Evolutionary conservation across 2,329 filamentous ascomycete genomes (phyloP).

Genomic region (Colletotrichum siamense): DNA sequence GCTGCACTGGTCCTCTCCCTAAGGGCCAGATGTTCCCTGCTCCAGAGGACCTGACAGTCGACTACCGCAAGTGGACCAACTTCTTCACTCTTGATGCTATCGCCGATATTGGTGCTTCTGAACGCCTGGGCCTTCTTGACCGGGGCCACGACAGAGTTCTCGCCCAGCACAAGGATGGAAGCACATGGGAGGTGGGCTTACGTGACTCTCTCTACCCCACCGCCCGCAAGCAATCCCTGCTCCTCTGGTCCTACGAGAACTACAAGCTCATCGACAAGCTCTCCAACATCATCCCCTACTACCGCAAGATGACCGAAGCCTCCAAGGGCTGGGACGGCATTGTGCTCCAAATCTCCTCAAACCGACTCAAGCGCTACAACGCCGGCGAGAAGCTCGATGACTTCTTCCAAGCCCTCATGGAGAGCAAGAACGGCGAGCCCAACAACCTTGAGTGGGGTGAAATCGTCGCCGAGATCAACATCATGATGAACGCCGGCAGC

Average conservation of each 20-base stretch:
- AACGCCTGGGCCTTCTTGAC: constrained; percentile 57
- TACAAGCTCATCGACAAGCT: constrained; percentile 53
- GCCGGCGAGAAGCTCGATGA: constrained; percentile 59
- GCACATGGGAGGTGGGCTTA: constrained; percentile 48
- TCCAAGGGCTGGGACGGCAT: constrained; percentile 52
- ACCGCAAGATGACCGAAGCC: constrained; percentile 41
- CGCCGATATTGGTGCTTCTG: constrained; percentile 58
- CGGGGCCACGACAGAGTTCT: constrained; percentile 49
- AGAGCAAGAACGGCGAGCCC: constrained; percentile 36
- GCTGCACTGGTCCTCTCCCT: constrained; percentile 42
- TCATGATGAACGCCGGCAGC: constrained; percentile 58
- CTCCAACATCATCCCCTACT: constrained; percentile 50
- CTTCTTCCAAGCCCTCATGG: constrained; percentile 1
- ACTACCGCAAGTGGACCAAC: constrained; percentile 58
- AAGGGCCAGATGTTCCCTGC: constrained; percentile 28
- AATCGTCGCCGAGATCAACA: constrained; percentile 59
- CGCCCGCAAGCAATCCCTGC: constrained; percentile 52
- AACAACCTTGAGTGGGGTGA: constrained; percentile 61
- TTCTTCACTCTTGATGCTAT: constrained; percentile 64
- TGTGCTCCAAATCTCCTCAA: constrained; percentile 28
- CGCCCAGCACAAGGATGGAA: constrained; percentile 50
- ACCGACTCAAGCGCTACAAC: constrained; percentile 42
- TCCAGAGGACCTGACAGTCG: constrained; percentile 48
- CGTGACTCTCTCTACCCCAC: constrained; percentile 57
- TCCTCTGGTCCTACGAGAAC: constrained; percentile 57